Base-by-base conservation (phyloP, 2,329 filamentous ascomycete genomes). In the Fusarium algeriense region DNA sequence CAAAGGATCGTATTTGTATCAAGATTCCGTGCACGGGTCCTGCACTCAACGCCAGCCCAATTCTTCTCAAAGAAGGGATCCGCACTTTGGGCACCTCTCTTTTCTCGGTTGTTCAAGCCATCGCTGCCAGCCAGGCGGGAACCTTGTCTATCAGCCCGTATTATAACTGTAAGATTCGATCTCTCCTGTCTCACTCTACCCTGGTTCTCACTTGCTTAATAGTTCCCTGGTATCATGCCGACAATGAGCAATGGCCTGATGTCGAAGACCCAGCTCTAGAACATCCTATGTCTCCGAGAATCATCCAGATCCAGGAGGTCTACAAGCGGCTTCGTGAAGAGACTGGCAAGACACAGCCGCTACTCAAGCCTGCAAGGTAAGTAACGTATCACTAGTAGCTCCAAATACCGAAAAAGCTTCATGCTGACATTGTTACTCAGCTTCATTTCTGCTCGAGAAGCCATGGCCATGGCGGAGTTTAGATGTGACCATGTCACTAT, bases 281-380 rank as follows among this genome's bases (percentile, higher is more conserved):
- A 3, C 62, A 65, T 48, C 52, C 63, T 5, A 65, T 66, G 52
- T 66, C 63, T 6, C 15, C 34, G 5, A 65, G 60, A 12, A 26
- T 66, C 5, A 20, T 52, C 3, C 60, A 46, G n/a, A 52, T 59
- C 4, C 44, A 37, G 6, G 34, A 50, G 3, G 13, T 41, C 13
- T 66, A 66, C 13, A 10, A 20, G 9, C 3, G 1, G 2, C 52
- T 66, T 26, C 15, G 23, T 6, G 38, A 66, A 15, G 34, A 52
- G 10, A 65, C 60, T 11, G 52, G 52, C 2, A 32, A 30, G 13
- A 10, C 17, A 5, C 45, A 65, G 3, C 52, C 63, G 6, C 34
- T 65, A 6, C 38, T 65, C 2, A 65, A 66, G 3, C 50, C 50
- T 7, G 62, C 62, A 20, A 65, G 62, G 60, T 49, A 7, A 11